These are phyloP conservation scores for Nigrospora sphaerica DNA, from an alignment of 2,329 filamentous ascomycete genomes.

Conservation along the genomic window DNA sequence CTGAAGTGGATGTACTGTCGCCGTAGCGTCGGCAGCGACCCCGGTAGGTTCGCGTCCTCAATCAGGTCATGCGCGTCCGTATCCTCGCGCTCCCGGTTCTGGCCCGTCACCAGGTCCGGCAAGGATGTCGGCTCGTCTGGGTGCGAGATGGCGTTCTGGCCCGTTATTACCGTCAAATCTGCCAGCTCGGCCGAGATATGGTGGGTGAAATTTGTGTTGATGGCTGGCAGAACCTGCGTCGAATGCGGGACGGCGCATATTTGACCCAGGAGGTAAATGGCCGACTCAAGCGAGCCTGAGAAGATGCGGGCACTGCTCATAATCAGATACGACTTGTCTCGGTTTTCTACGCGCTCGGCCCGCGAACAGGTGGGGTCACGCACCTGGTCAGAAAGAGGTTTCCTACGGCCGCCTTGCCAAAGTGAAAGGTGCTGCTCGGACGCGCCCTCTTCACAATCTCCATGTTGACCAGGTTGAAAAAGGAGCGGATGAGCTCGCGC, in stretches of 20 bases:
- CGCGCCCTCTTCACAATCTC: conserved; percentile 72
- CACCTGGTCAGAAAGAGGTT: conserved; percentile 74
- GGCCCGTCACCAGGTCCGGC: conserved; percentile 22
- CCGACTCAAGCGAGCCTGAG: conserved; percentile 85
- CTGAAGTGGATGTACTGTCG: conserved; percentile 76
- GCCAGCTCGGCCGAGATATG: conserved; percentile 81
- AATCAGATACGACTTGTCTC: not conserved
- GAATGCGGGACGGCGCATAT: conserved; percentile 77
- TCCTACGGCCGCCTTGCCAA: conserved; percentile 67
- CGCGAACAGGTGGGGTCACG: conserved; percentile 1
- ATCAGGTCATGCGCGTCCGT: conserved; percentile 54
- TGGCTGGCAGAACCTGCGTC: conserved; percentile 76
- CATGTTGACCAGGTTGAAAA: conserved; percentile 69
- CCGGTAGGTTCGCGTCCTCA: conserved; percentile 75
- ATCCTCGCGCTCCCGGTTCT: conserved; percentile 34
- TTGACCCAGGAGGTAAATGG: conserved; percentile 81
- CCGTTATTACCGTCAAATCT: conserved; percentile 73
- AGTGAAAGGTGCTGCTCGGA: conserved; percentile 69
- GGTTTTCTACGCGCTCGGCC: too few species aligned
- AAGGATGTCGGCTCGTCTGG: conserved; percentile 60
- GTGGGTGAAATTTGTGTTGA: conserved; percentile 92
- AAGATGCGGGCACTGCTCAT: conserved; percentile 63
- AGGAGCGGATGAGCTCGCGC: conserved; percentile 68
- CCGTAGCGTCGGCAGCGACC: conserved; percentile 72
- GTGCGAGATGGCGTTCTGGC: conserved; percentile 89